Conservation (phyloP, 345 rosid genomes). For the Lumnitzera littorea region DNA sequence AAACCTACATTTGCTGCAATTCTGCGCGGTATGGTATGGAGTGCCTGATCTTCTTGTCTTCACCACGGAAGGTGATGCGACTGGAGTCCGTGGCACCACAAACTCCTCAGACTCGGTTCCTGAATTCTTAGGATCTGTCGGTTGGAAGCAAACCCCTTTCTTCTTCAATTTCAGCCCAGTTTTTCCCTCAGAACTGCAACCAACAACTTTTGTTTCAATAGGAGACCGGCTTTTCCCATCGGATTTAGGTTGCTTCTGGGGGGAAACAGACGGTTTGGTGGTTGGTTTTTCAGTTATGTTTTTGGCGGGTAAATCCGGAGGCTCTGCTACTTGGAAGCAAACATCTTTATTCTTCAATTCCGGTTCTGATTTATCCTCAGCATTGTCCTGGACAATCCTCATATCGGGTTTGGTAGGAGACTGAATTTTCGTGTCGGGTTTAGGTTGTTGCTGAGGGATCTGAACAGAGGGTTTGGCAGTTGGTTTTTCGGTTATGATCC, state of each 20-base stretch:
- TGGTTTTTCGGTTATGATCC: background rate
- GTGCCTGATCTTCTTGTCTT: conserved; percentile 11
- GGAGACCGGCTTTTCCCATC: background rate
- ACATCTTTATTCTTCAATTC: too few species aligned
- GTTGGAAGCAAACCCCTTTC: conserved; percentile 13
- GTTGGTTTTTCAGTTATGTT: background rate
- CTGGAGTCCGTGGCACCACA: conserved; percentile 10
- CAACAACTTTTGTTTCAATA: background rate
- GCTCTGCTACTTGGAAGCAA: too few species aligned
- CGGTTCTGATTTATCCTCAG: too few species aligned
- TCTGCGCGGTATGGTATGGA: conserved; percentile 16
- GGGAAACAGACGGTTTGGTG: too few species aligned
- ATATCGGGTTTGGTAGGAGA: too few species aligned
- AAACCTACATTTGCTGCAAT: conserved; percentile 14
- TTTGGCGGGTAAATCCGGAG: too few species aligned
- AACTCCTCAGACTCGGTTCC: background rate
- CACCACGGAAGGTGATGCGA: conserved; percentile 1
- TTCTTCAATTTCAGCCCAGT: conserved; percentile 3
- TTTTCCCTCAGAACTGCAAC: background rate
- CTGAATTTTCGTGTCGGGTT: too few species aligned
- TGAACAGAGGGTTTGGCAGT: background rate
- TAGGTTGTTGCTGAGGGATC: background rate
- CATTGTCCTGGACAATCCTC: too few species aligned
- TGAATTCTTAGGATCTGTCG: background rate
- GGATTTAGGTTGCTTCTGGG: background rate